Evolutionary conservation across 768 basidiomycete species (phyloP).

Genomic region (Suillus discolor): DNA sequence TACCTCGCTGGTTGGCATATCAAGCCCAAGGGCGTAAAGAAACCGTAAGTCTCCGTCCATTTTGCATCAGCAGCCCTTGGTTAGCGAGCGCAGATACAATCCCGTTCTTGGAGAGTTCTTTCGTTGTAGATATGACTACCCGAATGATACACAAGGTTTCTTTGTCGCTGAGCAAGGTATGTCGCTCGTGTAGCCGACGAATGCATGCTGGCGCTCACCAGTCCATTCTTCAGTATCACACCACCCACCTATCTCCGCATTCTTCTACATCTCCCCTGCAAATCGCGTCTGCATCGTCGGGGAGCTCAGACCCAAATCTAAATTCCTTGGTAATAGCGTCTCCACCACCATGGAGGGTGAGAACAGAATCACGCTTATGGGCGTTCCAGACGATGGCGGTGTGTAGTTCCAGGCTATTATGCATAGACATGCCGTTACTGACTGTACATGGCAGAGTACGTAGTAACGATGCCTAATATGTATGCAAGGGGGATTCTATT

Average conservation of each 20-base stretch:
- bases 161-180: conserved; percentile 95
- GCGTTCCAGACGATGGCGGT: conserved; percentile 87
- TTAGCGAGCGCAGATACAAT: conserved; percentile 69
- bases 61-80: conserved; percentile 11
- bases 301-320: conserved; percentile 93
- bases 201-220: conserved; percentile 9
- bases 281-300: conserved; percentile 88
- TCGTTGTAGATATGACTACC: conserved; percentile 92
- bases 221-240: conserved; percentile 72
- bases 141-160: conserved; percentile 90
- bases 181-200: conserved; percentile 13
- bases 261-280: conserved; percentile 91
- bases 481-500: conserved; percentile 87
- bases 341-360: conserved; percentile 97
- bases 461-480: conserved; percentile 98
- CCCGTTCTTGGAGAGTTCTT: conserved; percentile 98
- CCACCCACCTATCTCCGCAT: conserved; percentile 94
- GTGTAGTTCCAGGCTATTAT: conserved; percentile 32
- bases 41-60: conserved; percentile 65
- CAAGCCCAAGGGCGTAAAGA: conserved; percentile 99
- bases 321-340: conserved; percentile 96
- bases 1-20: conserved; percentile 99
- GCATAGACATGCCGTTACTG: conserved; percentile 8
- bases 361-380: conserved; percentile 83
- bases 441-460: conserved; percentile 58